Percentiles rank a stretch among this genome's conserved stretches.
phyloP scores from a whole-genome alignment of 139 green algal genomes.

The Tetradesmus lagerheimii region DNA sequence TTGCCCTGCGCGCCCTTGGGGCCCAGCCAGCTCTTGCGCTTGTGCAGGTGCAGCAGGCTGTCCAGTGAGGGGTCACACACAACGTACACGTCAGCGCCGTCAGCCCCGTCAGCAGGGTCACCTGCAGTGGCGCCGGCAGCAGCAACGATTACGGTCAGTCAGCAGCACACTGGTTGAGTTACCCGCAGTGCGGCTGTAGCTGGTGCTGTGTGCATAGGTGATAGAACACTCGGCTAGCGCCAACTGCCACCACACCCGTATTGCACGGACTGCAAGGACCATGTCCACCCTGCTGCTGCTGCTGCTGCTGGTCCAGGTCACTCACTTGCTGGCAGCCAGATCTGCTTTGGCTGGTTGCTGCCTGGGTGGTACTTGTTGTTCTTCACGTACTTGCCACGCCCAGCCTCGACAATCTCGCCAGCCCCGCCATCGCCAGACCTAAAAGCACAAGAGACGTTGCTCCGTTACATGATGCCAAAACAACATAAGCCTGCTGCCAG shows the following conservation, averaged over 20 bases:
- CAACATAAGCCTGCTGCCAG: background rate
- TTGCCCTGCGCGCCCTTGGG: slow-evolving; percentile 70
- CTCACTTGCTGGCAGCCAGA: slow-evolving; percentile 77
- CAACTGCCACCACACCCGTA: no score
- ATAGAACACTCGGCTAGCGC: no score
- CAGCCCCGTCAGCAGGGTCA: slow-evolving; percentile 70
- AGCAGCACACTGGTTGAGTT: background rate
- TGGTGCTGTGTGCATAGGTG: background rate
- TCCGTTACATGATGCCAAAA: background rate
- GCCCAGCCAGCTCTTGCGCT: slow-evolving; percentile 49
- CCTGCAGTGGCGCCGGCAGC: slow-evolving; percentile 37
- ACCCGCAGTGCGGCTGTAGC: background rate
- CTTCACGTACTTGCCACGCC: slow-evolving; percentile 68
- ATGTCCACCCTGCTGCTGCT: background rate
- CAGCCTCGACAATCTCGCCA: slow-evolving; percentile 76
- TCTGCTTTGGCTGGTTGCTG: slow-evolving; percentile 73
- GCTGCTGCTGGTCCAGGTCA: background rate
- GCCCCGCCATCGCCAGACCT: slow-evolving; percentile 78
- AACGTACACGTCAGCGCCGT: slow-evolving; percentile 75
- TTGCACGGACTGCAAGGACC: no score
- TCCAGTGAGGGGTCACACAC: slow-evolving; percentile 67
- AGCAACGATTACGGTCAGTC: background rate
- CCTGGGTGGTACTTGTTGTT: slow-evolving; percentile 89
- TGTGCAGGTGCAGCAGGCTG: slow-evolving; percentile 79
- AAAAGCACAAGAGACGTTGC: background rate